Evolutionary conservation across 345 rosid species (phyloP), one percentile per base, ranked within the genome.

Genomic region (Abelmoschus esculentus): DNA sequence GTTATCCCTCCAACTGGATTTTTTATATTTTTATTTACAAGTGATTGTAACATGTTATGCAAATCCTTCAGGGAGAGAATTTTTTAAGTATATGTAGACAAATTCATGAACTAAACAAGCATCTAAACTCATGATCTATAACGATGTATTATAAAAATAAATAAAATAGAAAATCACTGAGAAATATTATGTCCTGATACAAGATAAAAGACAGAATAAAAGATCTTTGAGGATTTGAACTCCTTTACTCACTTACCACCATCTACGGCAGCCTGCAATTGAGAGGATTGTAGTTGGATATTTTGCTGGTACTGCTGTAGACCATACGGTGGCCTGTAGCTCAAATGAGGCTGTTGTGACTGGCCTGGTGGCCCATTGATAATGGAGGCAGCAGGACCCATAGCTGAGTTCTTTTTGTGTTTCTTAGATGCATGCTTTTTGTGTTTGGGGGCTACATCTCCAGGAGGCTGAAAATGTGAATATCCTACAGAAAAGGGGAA

Each of bases 341-440:
- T 74, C 40, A 42, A n/a, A 17, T 71, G 78, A 40, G 56, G 65
- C 53, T 38, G 71, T 17, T 58, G 72, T 40, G 57, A 75, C 36
- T 67, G 67, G 58, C 32, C 63, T 10, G 74, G 18, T 18, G 70
- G 34, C 12, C 60, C 69, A 61, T 46, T 19, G 67, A 26, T 7
- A 34, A 38, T 26, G 22, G 74, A 56, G 29, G 17, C 50, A 31
- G 29, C 14, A 18, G 72, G 49, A 47, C 19, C 17, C 53, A 32
- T 49, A 57, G 59, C 28, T 19, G 71, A 11, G 14, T 66, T 26
- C 34, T 40, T 68, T 61, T 73, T 57, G 44, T n/a, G 73, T 63
- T 61, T 74, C 53, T 7, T 47, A 57, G 54, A 26, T 29, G 71
- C 32, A 22, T 61, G 22, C n/a, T 50, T 71, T 61, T 73, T 57